Conservation (phyloP, 2,329 filamentous ascomycete species). For the Achaetomium macrosporum region DNA sequence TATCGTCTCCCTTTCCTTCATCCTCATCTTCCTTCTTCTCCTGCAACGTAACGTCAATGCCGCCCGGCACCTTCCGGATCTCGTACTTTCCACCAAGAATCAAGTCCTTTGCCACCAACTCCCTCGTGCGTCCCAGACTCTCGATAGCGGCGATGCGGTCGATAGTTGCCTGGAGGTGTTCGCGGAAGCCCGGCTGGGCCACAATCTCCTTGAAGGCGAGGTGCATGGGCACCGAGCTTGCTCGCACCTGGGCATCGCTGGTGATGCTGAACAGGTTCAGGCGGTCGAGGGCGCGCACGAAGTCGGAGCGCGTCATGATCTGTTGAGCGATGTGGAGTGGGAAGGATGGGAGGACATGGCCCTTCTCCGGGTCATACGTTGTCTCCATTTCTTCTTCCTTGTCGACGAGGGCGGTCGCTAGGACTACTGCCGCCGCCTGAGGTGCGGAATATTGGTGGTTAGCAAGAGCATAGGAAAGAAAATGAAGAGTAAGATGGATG, state of each 20-base stretch:
- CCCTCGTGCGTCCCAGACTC: slow-evolving; percentile 84
- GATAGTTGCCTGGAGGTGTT: slow-evolving; percentile 75
- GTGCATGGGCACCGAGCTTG: slow-evolving; percentile 95
- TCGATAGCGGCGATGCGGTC: slow-evolving; percentile 89
- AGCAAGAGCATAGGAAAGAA: background rate
- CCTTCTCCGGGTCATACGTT: slow-evolving; percentile 59
- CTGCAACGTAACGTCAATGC: slow-evolving; percentile 23
- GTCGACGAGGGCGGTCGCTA: slow-evolving; percentile 87
- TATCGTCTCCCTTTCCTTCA: background rate
- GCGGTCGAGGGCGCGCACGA: slow-evolving; percentile 87
- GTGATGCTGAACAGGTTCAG: slow-evolving; percentile 95
- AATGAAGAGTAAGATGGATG: background rate
- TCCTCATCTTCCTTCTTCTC: slow-evolving; percentile 16
- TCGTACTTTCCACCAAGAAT: slow-evolving; percentile 78
- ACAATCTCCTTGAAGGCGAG: slow-evolving; percentile 85
- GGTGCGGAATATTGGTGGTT: background rate
- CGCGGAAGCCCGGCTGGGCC: slow-evolving; percentile 66
- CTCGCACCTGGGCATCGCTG: slow-evolving; percentile 76
- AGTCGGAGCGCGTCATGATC: slow-evolving; percentile 94
- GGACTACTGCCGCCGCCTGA: slow-evolving; percentile 83
- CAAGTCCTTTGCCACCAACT: slow-evolving; percentile 91
- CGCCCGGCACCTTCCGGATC: slow-evolving; percentile 34
- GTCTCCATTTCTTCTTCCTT: slow-evolving; percentile 61
- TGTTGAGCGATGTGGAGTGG: slow-evolving; percentile 78
- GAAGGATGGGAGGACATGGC: slow-evolving; percentile 74